Evolutionary conservation across 2,329 filamentous ascomycete species (phyloP).

Genomic region (Cadophora sp.): DNA sequence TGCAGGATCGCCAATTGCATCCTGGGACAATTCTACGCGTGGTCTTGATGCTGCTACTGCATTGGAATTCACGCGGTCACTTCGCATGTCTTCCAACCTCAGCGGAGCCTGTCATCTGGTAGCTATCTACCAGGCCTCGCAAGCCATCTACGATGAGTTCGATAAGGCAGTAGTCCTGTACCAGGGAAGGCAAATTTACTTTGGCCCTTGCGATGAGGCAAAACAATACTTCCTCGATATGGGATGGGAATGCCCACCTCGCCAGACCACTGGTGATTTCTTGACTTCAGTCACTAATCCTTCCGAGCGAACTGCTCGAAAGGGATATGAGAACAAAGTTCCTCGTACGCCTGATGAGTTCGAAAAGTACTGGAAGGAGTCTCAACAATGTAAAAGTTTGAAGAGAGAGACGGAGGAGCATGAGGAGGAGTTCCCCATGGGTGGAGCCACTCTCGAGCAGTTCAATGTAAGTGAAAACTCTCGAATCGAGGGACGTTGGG

Average conservation of each 20-base stretch:
- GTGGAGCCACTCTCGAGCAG: constrained; percentile 47
- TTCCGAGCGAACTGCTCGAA: constrained; percentile 61
- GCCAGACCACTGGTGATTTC: constrained; percentile 65
- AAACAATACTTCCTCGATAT: constrained; percentile 73
- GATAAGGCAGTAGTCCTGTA: constrained; percentile 74
- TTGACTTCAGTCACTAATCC: constrained; percentile 76
- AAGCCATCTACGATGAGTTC: constrained; percentile 72
- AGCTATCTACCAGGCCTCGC: constrained; percentile 76
- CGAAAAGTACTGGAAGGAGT: constrained; percentile 57
- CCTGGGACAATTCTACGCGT: constrained; percentile 56
- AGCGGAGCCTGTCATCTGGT: constrained; percentile 68
- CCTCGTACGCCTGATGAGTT: constrained; percentile 64
- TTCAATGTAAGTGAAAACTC: constrained; percentile 39
- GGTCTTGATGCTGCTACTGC: constrained; percentile 79
- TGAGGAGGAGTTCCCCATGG: constrained; percentile 51
- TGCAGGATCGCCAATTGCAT: constrained; percentile 55
- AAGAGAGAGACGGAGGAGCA: constrained; percentile 58
- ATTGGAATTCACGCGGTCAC: constrained; percentile 72
- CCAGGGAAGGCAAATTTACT: constrained; percentile 76
- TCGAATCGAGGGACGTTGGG: too few relatives aligned
- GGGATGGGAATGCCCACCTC: constrained; percentile 74
- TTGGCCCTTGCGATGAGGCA: constrained; percentile 67
- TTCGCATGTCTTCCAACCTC: constrained; percentile 71
- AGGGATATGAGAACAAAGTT: constrained; percentile 63
- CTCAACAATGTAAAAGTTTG: constrained; percentile 51